These are phyloP conservation scores for Scedosporium apiospermum DNA, from an alignment of 2,329 filamentous ascomycete species.

Conservation along the genomic window DNA sequence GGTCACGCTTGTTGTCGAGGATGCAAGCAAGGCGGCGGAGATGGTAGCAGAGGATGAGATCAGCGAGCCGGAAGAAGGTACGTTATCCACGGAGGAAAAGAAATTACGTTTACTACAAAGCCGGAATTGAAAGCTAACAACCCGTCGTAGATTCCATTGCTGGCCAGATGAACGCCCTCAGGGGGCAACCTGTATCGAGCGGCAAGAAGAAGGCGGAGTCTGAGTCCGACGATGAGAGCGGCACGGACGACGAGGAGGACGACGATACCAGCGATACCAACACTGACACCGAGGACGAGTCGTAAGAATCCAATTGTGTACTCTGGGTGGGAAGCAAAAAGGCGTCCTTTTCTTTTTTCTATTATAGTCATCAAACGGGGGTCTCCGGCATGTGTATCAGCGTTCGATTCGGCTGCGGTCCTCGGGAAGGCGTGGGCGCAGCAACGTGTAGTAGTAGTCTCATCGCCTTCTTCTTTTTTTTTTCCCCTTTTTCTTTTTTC, in stretches of 20 bases:
- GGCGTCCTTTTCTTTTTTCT: neutral
- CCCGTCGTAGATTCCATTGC: conserved; percentile 64
- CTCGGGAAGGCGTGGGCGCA: conserved; percentile 6
- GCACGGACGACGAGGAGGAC: conserved; percentile 62
- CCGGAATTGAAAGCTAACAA: conserved; percentile 14
- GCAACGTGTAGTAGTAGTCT: conserved; percentile 5
- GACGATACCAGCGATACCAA: conserved; percentile 60
- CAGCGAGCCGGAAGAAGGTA: conserved; percentile 95
- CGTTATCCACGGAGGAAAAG: conserved; percentile 23
- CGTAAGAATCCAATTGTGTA: conserved; percentile 19
- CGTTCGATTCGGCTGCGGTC: neutral
- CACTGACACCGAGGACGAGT: conserved; percentile 57
- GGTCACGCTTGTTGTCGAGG: conserved; percentile 80
- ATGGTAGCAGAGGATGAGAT: conserved; percentile 88
- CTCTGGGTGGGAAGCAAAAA: no score
- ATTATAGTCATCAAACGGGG: neutral
- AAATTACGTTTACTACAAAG: neutral
- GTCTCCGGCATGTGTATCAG: conserved; percentile 2
- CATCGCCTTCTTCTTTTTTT: conserved; percentile 6
- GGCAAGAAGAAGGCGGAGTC: conserved; percentile 40
- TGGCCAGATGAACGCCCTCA: conserved; percentile 82
- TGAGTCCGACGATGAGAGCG: conserved; percentile 72
- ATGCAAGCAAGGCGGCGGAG: conserved; percentile 72
- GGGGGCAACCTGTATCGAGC: conserved; percentile 53
- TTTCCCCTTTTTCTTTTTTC: conserved; percentile 2